Evolutionary conservation across 345 rosid species (phyloP), one percentile per base, ranked within the genome.

Genomic region (Garcia nutans): DNA sequence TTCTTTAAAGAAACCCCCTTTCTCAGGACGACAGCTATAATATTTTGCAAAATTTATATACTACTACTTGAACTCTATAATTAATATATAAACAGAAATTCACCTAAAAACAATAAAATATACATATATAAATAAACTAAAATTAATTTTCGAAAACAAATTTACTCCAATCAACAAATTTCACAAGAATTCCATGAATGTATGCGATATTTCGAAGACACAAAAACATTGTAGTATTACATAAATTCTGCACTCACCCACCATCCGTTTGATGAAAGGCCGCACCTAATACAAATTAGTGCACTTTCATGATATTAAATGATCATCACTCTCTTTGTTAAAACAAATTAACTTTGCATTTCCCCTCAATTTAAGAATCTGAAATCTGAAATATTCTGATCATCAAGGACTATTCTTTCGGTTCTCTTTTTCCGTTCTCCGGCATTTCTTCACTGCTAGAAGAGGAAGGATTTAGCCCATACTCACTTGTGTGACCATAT

Each of bases 391-490:
- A 28, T 28, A 28, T 28, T 22, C 33, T 13, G 10, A 10, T 64
- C 4, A 52, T 47, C 28, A 28, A 54, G 78, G 82, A 37, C 63
- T 59, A 1, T 2, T 63, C 68, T 54, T 73, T 65, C 28, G 68
- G 74, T 73, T 63, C 2, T 37, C 72, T 3, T 11, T 24, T 12
- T 49, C 76, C 76, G 54, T 63, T 44, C 59, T 45, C 10, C 59
- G 54, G 2, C 3, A 77, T 69, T 55, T 84, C 88, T 77, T 90
- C 94, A 65, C 91, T 84, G 85, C 89, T 91, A 4, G 93, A 83
- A 68, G 89, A 70, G 23, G 98, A 91, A 71, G 89, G 93, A 63
- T 88, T 81, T n/a, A 87, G 87, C 1, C 93, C 93, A 69, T 90
- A 88, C 81, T 92, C 96, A 60, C 91, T 90, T 5, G 97, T 90